Percentiles rank a stretch among this genome's conserved stretches.
These are phyloP conservation scores for Sporothrix variecibatus DNA, from an alignment of 2,329 filamentous ascomycete genomes.

Conservation along the genomic window DNA sequence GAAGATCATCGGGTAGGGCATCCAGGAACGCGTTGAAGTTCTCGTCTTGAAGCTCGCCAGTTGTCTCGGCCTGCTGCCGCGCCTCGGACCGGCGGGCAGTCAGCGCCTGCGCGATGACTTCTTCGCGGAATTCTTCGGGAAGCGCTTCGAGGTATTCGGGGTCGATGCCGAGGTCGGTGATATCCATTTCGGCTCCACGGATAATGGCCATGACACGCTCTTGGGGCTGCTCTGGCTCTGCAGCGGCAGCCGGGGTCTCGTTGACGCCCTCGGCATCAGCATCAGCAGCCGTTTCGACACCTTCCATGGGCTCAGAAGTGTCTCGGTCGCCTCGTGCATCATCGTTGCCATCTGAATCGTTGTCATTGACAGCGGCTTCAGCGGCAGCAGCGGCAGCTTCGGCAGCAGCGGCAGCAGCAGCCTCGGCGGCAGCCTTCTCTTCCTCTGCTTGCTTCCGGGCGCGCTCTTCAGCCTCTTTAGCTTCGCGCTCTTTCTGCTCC, in stretches of 20 bases:
- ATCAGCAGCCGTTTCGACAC: slow-evolving; percentile 22
- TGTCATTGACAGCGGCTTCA: slow-evolving; percentile 38
- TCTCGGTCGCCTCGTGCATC: slow-evolving; percentile 32
- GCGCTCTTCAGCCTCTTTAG: slow-evolving; percentile 70
- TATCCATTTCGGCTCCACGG: slow-evolving; percentile 83
- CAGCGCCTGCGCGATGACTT: slow-evolving; percentile 90
- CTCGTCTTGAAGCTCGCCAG: slow-evolving; percentile 69
- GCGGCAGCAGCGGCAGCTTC: slow-evolving; percentile 44
- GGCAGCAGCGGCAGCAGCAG: slow-evolving; percentile 61
- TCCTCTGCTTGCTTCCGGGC: slow-evolving; percentile 66
- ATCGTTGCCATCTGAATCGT: slow-evolving; percentile 36
- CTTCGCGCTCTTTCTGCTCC: slow-evolving; percentile 67
- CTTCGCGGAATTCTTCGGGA: slow-evolving; percentile 94
- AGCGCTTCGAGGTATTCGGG: slow-evolving; percentile 92
- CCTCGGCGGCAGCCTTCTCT: slow-evolving; percentile 61
- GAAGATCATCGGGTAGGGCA: slow-evolving; percentile 85
- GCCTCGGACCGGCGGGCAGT: slow-evolving; percentile 80
- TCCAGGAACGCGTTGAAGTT: slow-evolving; percentile 94
- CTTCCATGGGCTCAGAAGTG: slow-evolving; percentile 60
- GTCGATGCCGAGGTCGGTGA: slow-evolving; percentile 93
- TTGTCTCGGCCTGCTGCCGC: slow-evolving; percentile 62
- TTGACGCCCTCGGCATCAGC: not conserved
- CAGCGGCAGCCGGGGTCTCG: not conserved
- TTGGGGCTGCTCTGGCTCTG: slow-evolving; percentile 27
- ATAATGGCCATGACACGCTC: slow-evolving; percentile 77